A percentile compares a stretch with the other conserved stretches of the same genome.
Conservation (phyloP, 202 grass and related monocot genomes). For the Elaeis oleifera region DNA sequence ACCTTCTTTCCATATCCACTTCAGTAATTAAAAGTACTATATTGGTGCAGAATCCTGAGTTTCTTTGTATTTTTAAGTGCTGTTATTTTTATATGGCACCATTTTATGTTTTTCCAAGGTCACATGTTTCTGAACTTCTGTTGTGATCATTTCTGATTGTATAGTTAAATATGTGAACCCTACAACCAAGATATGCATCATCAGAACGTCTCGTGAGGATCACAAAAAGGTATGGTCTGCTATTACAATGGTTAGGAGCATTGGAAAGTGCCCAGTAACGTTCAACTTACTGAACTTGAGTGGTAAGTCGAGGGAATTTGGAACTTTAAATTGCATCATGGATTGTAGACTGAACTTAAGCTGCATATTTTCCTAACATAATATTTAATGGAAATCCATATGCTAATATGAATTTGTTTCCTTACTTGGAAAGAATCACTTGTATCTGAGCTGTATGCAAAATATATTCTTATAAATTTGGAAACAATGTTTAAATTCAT, state of each 20-base stretch:
- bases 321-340: too few relatives aligned
- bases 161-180: constrained; percentile 83
- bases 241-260: constrained; percentile 59
- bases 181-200: constrained; percentile 58
- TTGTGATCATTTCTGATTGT: constrained; percentile 18
- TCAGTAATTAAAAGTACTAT: not conserved
- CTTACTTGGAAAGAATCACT: too few relatives aligned
- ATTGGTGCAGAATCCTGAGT: not conserved
- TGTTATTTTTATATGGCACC: too few relatives aligned
- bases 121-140: too few relatives aligned
- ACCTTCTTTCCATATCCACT: not conserved
- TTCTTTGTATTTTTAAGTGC: not conserved
- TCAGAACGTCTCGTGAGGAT: constrained; percentile 52
- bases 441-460: too few relatives aligned
- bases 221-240: constrained; percentile 66
- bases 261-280: constrained; percentile 46
- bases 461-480: too few relatives aligned
- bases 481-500: too few relatives aligned
- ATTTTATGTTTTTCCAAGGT: too few relatives aligned
- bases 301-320: constrained; percentile 29
- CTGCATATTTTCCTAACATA: too few relatives aligned
- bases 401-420: too few relatives aligned
- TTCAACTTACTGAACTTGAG: constrained; percentile 72
- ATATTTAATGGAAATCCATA: too few relatives aligned
- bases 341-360: too few relatives aligned